Base-by-base conservation (phyloP, 148 eudicot genomes). In the Chenopodium quinoa region DNA sequence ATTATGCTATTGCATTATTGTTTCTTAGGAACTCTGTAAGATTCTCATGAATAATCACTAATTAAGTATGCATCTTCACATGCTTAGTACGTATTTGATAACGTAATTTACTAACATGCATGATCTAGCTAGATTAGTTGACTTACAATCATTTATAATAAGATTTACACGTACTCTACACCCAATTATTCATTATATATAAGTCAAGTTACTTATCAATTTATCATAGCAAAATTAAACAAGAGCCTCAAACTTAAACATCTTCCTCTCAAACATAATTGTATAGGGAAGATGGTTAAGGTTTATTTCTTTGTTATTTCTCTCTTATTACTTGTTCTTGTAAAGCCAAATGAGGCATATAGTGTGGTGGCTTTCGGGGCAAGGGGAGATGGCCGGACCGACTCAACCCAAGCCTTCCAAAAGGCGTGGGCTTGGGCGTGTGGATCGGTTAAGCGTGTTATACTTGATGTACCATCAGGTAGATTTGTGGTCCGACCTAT, bases 371-470 rank as follows among this genome's bases (percentile, higher is more conserved):
- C 47, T 16, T 89, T 89, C 3, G 91, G 91, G 22, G 91, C 93
- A 1, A 81, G 62, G 27, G 46, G 84, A 1, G 83, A 89, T 65
- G 93, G 93, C 12, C 85, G 78, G 22, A 75, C 89, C 0, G 93
- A 90, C 83, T 83, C 93, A 4, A 86, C 89, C 62, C 68, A 63
- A 12, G 86, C 91, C 29, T 90, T 90, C 23, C 81, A 74, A 1
- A 78, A 83, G 17, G 89, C 91, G 0, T 90, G 91, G 93, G 75
- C 27, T 10, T 80, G 79, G 23, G 93, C 89, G 4, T 90, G 93
- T 34, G 34, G 68, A 37, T 84, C 90, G 1, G n/a, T 37, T 3
- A 79, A 68, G 13, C 76, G 79, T 4, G 67, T 69, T 22, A 85
- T 78, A 50, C 82, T 89, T 37, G 68, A 82, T 32, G 86, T 89